phyloP scores from a whole-genome alignment of 345 rosid species.

The Gossypium turneri region DNA sequence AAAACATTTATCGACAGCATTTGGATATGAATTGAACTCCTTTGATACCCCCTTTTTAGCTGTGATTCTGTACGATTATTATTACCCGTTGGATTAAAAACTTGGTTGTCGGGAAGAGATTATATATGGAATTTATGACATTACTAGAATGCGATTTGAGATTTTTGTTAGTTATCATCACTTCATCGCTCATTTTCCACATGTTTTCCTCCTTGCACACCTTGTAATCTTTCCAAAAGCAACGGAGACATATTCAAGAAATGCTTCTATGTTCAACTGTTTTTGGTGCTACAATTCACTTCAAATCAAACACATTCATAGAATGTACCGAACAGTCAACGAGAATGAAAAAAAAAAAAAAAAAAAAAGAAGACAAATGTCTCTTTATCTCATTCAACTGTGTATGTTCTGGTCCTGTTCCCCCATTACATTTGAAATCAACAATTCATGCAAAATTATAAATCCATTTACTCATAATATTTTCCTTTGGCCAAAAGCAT shows the following conservation, averaged over 20 bases:
- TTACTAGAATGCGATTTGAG: background rate
- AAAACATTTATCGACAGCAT: background rate
- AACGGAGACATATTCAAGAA: background rate
- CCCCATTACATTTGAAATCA: no score
- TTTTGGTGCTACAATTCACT: background rate
- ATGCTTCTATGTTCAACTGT: background rate
- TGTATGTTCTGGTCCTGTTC: no score
- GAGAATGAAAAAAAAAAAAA: background rate
- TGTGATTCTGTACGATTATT: background rate
- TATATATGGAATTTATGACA: background rate
- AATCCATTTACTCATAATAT: background rate
- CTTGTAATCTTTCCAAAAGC: background rate
- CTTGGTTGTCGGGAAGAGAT: background rate
- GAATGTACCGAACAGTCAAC: background rate
- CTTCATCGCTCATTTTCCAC: background rate
- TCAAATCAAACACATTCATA: background rate
- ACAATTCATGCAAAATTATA: background rate
- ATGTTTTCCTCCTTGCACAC: background rate
- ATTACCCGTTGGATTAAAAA: background rate
- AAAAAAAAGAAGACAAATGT: background rate
- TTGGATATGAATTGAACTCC: slow-evolving; percentile 2
- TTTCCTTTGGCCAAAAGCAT: background rate
- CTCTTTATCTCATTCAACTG: background rate
- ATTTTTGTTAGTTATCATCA: background rate
- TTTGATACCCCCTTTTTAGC: background rate